Percentiles rank a stretch among this genome's conserved stretches.
These are phyloP conservation scores for Raffaelea deltoideospora DNA, from an alignment of 2,329 filamentous ascomycete genomes.

Conservation along the genomic window DNA sequence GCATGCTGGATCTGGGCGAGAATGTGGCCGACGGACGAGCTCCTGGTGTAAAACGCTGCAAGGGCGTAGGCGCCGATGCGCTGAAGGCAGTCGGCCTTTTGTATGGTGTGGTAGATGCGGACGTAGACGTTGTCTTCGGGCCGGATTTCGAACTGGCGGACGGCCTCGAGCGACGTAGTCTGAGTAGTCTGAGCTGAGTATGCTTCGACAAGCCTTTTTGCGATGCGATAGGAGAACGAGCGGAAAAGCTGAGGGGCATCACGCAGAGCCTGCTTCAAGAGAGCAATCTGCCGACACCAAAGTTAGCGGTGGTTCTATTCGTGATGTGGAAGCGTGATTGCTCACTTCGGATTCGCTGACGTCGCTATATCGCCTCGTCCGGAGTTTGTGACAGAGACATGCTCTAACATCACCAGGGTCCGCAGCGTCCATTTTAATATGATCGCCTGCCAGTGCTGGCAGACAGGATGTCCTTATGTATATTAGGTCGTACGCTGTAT, in stretches of 20 bases:
- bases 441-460: neutral
- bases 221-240: neutral
- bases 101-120: constrained; percentile 1
- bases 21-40: neutral
- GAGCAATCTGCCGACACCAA: neutral
- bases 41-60: neutral
- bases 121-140: constrained; percentile 1
- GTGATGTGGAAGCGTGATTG: neutral
- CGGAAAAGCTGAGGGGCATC: constrained; percentile 1
- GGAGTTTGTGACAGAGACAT: neutral
- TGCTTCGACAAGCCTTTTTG: neutral
- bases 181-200: constrained; percentile 1
- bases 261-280: neutral
- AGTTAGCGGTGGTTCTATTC: neutral
- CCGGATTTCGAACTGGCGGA: neutral
- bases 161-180: neutral
- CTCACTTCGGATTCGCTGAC: neutral
- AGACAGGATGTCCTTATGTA: no score
- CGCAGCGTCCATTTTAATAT: no score
- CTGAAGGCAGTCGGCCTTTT: neutral
- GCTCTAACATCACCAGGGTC: neutral
- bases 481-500: no score
- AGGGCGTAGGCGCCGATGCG: constrained; percentile 1
- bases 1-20: neutral
- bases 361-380: neutral